Conservation (phyloP, 176 grass and related monocot species). For the Musa itinerans region DNA sequence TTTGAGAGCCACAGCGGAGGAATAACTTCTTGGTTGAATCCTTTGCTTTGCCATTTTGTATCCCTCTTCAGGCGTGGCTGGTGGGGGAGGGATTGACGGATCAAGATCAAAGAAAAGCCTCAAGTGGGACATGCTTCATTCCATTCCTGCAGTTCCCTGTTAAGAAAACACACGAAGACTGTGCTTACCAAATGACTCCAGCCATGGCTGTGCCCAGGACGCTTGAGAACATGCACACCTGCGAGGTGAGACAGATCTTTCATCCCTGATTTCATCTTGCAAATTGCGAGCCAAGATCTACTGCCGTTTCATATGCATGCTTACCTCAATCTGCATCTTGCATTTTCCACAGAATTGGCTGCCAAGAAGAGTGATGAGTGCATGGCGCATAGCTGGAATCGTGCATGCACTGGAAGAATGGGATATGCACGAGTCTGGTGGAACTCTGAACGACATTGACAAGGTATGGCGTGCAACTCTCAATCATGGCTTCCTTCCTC, state of each 20-base stretch:
- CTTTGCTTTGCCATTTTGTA: not conserved
- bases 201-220: constrained; percentile 54
- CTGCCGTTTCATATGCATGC: not conserved
- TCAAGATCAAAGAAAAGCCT: constrained; percentile 39
- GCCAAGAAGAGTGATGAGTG: constrained; percentile 78
- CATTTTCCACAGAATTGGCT: constrained; percentile 56
- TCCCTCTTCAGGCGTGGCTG: constrained; percentile 34
- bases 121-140: constrained; percentile 50
- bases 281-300: not conserved
- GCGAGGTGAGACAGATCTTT: constrained; percentile 1
- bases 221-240: constrained; percentile 56
- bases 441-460: constrained; percentile 42
- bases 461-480: constrained; percentile 53
- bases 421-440: constrained; percentile 50
- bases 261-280: not conserved
- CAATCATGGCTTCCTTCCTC: constrained; percentile 49
- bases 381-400: constrained; percentile 62
- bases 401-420: constrained; percentile 60
- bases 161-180: constrained; percentile 41
- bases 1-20: not conserved
- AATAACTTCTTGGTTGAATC: not conserved
- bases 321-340: not conserved
- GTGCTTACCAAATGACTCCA: constrained; percentile 51
- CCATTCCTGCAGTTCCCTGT: constrained; percentile 58
- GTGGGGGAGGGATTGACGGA: constrained; percentile 48